phyloP scores from a whole-genome alignment of 1,284 basidiomycete genomes.

The Ustilago bromivora region DNA sequence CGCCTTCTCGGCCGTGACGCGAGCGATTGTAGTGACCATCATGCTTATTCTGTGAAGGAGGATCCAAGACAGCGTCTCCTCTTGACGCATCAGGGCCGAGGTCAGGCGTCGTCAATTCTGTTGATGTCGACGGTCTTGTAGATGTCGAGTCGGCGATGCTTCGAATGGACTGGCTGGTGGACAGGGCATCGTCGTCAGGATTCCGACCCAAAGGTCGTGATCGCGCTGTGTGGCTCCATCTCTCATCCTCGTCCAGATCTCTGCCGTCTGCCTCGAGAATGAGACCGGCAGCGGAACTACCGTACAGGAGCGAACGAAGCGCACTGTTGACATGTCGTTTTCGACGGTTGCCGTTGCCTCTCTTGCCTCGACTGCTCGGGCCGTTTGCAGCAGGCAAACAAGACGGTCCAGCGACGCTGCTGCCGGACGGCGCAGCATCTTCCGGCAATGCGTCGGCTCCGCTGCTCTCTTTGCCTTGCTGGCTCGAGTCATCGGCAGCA shows the following conservation, averaged over 20 bases:
- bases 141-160: conserved; percentile 53
- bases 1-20: conserved; percentile 24
- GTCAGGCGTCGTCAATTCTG: conserved; percentile 47
- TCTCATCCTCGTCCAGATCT: conserved; percentile 37
- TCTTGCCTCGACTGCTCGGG: conserved; percentile 21
- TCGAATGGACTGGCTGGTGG: conserved; percentile 41
- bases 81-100: conserved; percentile 22
- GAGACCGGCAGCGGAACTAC: conserved; percentile 35
- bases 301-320: conserved; percentile 52
- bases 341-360: conserved; percentile 21
- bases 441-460: conserved; percentile 12
- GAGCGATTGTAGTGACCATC: conserved; percentile 18
- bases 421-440: conserved; percentile 6
- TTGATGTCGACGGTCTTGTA: conserved; percentile 45
- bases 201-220: conserved; percentile 21
- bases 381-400: conserved; percentile 3
- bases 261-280: conserved; percentile 20
- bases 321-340: conserved; percentile 58
- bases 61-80: conserved; percentile 20
- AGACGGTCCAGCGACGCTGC: conserved; percentile 8
- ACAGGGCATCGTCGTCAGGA: conserved; percentile 41
- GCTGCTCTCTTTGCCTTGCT: conserved; percentile 13
- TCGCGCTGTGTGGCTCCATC: conserved; percentile 25
- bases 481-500: conserved; percentile 8
- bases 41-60: conserved; percentile 20